Base-by-base conservation (phyloP, 2,329 filamentous ascomycete species). In the Neurospora sp. region DNA sequence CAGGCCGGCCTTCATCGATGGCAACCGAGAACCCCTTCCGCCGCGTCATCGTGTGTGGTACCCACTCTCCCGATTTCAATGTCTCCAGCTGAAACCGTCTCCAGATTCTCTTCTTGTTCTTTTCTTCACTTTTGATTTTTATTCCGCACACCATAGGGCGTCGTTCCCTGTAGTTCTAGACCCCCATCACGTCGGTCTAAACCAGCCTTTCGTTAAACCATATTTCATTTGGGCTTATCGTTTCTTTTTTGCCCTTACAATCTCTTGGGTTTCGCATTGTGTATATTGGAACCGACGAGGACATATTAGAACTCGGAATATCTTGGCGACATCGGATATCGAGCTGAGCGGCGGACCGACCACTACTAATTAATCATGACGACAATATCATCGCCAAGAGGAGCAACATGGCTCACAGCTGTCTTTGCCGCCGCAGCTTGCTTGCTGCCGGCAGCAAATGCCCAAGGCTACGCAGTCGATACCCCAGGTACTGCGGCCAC, bases 401-500 rank as follows among this genome's bases (percentile, higher is more conserved):
- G 71, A 19, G 46, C 38, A 28, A 69, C 68, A 70, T 74, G 74
- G 72, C 70, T 75, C 42, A 66, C 62, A 7, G 67, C 71, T 17
- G 66, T 70, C 11, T 69, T 74, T 19, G 67, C 71, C 46, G 71
- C 73, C 1, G 68, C 69, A n/a, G 70, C 52, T 66, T 69, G 69
- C 43, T 11, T 73, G 67, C 52, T 76, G 8, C 70, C 72, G 4
- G 58, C 52, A 7, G 71, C 72, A 39, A 70, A 72, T 15, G 73
- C 72, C 4, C 70, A 70, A 19, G 71, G 69, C 46, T 76, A 76
- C 71, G 73, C 72, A 13, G 67, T 76, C 13, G 69, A 38, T 68
- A 76, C 73, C 28, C 40, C 68, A 71, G 74, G 75, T 76, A 72
- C 17, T 67, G 38, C 17, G 40, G 36, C 38, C 52, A 69, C 67